phyloP scores from a whole-genome alignment of 306 rosid species.

The Quercus ilex region DNA sequence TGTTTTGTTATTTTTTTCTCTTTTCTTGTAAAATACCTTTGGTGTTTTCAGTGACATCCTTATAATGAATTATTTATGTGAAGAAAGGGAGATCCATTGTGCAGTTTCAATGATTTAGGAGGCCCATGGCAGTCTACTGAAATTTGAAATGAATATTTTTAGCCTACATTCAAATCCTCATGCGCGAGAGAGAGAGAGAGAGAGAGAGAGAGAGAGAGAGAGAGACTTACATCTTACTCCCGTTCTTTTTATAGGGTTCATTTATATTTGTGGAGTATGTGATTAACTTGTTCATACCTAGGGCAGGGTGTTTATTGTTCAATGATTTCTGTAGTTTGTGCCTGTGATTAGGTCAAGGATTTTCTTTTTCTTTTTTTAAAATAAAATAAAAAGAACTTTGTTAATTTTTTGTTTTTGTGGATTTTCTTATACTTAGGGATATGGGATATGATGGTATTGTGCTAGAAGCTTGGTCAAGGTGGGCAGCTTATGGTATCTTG shows the following conservation, averaged over 20 bases:
- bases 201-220: too few species aligned
- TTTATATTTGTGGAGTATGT: too few species aligned
- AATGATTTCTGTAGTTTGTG: neutral
- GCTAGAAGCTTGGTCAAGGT: constrained; percentile 96
- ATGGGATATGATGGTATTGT: constrained; percentile 96
- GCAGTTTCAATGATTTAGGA: neutral
- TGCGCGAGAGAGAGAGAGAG: neutral
- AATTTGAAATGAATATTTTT: neutral
- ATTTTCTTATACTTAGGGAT: constrained; percentile 51
- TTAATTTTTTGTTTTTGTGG: neutral
- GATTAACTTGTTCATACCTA: neutral
- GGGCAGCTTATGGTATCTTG: constrained; percentile 82
- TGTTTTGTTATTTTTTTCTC: neutral
- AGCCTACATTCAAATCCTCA: neutral
- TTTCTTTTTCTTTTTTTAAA: neutral
- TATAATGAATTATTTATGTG: neutral
- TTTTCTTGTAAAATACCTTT: neutral
- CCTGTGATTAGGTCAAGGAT: constrained; percentile 3
- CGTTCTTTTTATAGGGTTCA: too few species aligned
- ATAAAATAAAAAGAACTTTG: too few species aligned
- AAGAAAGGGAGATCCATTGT: neutral
- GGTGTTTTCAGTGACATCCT: neutral
- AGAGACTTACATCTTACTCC: too few species aligned
- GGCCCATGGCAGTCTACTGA: neutral
- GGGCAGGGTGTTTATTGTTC: constrained; percentile 9